Evolutionary conservation across 1,284 basidiomycete genomes (phyloP).

Genomic region (Rhodotorula mucilaginosa): DNA sequence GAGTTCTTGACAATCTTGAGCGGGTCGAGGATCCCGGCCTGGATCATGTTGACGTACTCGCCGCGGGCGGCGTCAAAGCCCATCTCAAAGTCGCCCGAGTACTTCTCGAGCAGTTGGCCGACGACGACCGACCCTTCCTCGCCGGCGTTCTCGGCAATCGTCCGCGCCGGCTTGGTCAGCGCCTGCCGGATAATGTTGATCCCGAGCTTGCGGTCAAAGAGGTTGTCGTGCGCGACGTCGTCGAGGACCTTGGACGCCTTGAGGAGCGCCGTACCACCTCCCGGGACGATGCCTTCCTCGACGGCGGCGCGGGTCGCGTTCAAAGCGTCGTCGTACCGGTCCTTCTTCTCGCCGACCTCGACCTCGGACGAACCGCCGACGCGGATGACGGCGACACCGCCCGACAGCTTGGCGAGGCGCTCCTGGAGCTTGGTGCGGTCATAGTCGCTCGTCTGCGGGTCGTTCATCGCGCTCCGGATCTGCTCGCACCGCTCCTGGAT

Average conservation of each 20-base stretch:
- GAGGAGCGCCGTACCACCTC: constrained; percentile 76
- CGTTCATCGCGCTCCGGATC: constrained; percentile 79
- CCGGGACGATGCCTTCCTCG: constrained; percentile 95
- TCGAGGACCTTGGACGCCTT: constrained; percentile 73
- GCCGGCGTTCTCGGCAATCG: constrained; percentile 91
- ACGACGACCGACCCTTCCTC: constrained; percentile 93
- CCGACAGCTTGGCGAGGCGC: constrained; percentile 89
- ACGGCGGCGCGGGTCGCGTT: constrained; percentile 97
- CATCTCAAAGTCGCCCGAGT: constrained; percentile 64
- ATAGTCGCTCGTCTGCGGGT: constrained; percentile 84
- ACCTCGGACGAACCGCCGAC: constrained; percentile 92
- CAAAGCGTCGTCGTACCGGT: constrained; percentile 94
- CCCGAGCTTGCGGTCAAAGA: constrained; percentile 93
- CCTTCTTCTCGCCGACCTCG: constrained; percentile 99
- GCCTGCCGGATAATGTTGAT: constrained; percentile 90
- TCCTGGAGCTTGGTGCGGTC: constrained; percentile 96
- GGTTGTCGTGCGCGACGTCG: constrained; percentile 76
- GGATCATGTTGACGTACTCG: constrained; percentile 19
- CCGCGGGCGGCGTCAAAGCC: constrained; percentile 12
- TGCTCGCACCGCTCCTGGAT: constrained; percentile 92
- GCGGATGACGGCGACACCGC: constrained; percentile 97
- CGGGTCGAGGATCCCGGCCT: constrained; percentile 74
- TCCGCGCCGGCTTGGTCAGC: constrained; percentile 71
- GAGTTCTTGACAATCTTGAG: constrained; percentile 71
- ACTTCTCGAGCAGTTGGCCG: constrained; percentile 72